These are phyloP conservation scores for Candida sphagnicola DNA, from an alignment of 805 yeast species.

Conservation along the genomic window DNA sequence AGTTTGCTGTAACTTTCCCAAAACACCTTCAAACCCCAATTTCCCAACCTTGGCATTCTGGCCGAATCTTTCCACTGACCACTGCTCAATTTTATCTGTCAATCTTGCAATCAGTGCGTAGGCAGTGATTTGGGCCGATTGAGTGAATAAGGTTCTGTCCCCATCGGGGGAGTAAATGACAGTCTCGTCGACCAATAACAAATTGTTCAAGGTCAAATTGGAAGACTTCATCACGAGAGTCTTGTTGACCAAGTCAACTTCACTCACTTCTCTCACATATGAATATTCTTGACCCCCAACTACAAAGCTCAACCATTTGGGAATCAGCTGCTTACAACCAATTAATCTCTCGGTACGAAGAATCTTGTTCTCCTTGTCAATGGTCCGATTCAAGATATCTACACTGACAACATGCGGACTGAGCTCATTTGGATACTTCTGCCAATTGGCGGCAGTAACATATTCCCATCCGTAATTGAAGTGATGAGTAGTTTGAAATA, in stretches of 20 bases:
- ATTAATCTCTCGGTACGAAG: slow-evolving; percentile 82
- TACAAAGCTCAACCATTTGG: slow-evolving; percentile 69
- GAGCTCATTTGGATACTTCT: slow-evolving; percentile 90
- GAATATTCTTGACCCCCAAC: slow-evolving; percentile 73
- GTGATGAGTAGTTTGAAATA: slow-evolving; percentile 64
- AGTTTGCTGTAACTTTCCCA: slow-evolving; percentile 46
- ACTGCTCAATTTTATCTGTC: slow-evolving; percentile 83
- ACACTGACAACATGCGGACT: slow-evolving; percentile 93
- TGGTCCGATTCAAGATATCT: slow-evolving; percentile 75
- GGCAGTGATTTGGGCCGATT: slow-evolving; percentile 87
- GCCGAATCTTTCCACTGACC: slow-evolving; percentile 85
- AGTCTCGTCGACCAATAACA: slow-evolving; percentile 79
- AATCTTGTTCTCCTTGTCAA: slow-evolving; percentile 48
- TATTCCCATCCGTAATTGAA: slow-evolving; percentile 90
- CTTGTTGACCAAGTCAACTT: slow-evolving; percentile 63
- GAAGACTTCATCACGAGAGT: slow-evolving; percentile 78
- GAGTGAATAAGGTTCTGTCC: slow-evolving; percentile 60
- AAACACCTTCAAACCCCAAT: slow-evolving; percentile 78
- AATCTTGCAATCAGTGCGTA: slow-evolving; percentile 65
- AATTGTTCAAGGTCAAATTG: slow-evolving; percentile 74
- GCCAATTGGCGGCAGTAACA: slow-evolving; percentile 96
- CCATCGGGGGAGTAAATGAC: slow-evolving; percentile 74
- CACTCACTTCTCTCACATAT: slow-evolving; percentile 85
- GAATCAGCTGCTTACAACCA: slow-evolving; percentile 83
- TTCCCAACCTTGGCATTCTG: slow-evolving; percentile 85